These are phyloP conservation scores for Fusarium chlamydosporum DNA, from an alignment of 2,329 filamentous ascomycete species.

Conservation along the genomic window DNA sequence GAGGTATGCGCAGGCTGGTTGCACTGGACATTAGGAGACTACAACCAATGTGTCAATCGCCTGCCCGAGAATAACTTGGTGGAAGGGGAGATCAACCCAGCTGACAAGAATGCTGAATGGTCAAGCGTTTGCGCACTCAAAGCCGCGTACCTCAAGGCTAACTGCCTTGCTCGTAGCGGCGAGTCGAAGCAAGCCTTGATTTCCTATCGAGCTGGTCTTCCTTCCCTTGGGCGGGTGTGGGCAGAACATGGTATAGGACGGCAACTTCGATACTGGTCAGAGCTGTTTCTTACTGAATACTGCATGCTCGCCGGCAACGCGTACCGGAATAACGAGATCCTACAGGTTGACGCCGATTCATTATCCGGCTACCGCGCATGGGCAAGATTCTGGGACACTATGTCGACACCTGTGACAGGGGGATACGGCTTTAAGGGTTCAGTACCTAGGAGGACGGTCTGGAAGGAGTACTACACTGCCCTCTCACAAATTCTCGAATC, in stretches of 20 bases:
- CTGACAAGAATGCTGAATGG: constrained; percentile 76
- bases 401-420: constrained; percentile 63
- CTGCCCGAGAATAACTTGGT: constrained; percentile 74
- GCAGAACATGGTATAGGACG: constrained; percentile 66
- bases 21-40: constrained; percentile 82
- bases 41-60: constrained; percentile 65
- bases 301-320: constrained; percentile 77
- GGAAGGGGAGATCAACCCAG: constrained; percentile 65
- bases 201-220: constrained; percentile 75
- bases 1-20: constrained; percentile 88
- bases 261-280: constrained; percentile 83
- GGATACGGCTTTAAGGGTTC: constrained; percentile 71
- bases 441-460: constrained; percentile 77
- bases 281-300: constrained; percentile 80
- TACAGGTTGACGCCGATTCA: constrained; percentile 66
- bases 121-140: constrained; percentile 86
- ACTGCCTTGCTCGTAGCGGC: constrained; percentile 66
- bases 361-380: constrained; percentile 75
- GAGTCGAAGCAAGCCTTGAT: constrained; percentile 71
- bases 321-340: constrained; percentile 65
- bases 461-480: constrained; percentile 86
- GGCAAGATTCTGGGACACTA: constrained; percentile 76
- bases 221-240: constrained; percentile 71
- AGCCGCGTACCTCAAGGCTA: constrained; percentile 82
- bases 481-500: constrained; percentile 82